phyloP scores from a whole-genome alignment of 78 protist genomes.

The Blattamonas nauphoetae region DNA sequence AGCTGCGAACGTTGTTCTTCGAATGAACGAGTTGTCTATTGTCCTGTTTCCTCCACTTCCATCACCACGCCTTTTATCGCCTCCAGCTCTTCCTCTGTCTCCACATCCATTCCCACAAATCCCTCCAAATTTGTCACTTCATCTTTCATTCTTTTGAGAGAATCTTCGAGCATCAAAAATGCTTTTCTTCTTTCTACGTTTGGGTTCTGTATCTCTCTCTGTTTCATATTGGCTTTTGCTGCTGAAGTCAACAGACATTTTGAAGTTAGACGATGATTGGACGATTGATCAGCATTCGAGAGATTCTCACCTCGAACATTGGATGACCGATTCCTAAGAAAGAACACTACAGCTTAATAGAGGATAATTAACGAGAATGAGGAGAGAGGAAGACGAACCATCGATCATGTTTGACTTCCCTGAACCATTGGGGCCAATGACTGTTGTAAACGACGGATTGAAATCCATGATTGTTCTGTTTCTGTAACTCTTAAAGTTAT shows the following conservation, averaged over 20 bases:
- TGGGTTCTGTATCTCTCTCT: not conserved
- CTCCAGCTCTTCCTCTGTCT: too few relatives aligned
- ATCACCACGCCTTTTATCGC: too few relatives aligned
- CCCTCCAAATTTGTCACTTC: too few relatives aligned
- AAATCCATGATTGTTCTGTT: not conserved
- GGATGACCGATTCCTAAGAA: not conserved
- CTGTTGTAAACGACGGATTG: constrained; percentile 67
- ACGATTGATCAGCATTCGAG: not conserved
- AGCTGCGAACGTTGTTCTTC: too few relatives aligned
- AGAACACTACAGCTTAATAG: not conserved
- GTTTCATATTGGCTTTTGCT: not conserved
- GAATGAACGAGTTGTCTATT: too few relatives aligned
- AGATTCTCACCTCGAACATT: not conserved
- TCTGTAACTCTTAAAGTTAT: not conserved
- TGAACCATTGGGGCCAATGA: constrained; percentile 98
- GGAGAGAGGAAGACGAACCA: too few relatives aligned
- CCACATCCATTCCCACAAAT: too few relatives aligned
- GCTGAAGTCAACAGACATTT: not conserved
- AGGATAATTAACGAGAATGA: too few relatives aligned
- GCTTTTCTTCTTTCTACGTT: too few relatives aligned
- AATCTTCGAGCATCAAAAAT: too few relatives aligned
- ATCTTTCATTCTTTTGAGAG: too few relatives aligned
- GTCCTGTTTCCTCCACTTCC: too few relatives aligned
- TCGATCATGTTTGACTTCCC: constrained; percentile 99
- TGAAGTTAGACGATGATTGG: not conserved